A percentile compares a stretch with the other conserved stretches of the same genome.
phyloP scores from a whole-genome alignment of 352 stramenopile species.

The Blastocystis sp. region DNA sequence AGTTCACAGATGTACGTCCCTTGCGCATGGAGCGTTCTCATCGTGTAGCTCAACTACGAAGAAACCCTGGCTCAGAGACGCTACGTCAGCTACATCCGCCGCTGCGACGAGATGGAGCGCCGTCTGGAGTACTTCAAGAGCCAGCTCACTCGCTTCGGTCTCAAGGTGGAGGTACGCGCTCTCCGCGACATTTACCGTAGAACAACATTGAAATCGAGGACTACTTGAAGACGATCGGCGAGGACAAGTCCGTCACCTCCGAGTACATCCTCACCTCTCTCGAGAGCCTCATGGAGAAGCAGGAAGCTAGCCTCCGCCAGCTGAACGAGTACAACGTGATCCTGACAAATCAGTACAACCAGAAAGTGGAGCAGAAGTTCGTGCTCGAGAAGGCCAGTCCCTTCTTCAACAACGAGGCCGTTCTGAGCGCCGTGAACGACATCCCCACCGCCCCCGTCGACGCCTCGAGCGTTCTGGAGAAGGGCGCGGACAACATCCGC shows the following conservation, averaged over 20 bases:
- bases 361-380: conserved; percentile 82
- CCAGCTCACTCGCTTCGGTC: conserved; percentile 91
- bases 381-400: conserved; percentile 77
- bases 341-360: conserved; percentile 95
- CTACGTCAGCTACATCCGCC: conserved; percentile 97
- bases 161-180: conserved; percentile 79
- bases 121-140: conserved; percentile 94
- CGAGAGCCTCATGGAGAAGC: conserved; percentile 91
- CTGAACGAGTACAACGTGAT: conserved; percentile 97
- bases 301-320: conserved; percentile 92
- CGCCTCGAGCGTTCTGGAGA: conserved; percentile 4
- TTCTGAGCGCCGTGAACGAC: not conserved
- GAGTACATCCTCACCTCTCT: conserved; percentile 88
- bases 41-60: conserved; percentile 89
- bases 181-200: not conserved
- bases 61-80: conserved; percentile 96
- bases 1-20: conserved; percentile 93
- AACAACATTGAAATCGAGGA: conserved; percentile 54
- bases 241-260: conserved; percentile 31
- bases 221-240: conserved; percentile 45
- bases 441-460: not conserved
- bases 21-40: not conserved
- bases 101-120: conserved; percentile 97
- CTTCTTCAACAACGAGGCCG: conserved; percentile 74
- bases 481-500: conserved; percentile 53